Evolutionary conservation across 345 rosid genomes (phyloP).

Genomic region (Camelina sativa): DNA sequence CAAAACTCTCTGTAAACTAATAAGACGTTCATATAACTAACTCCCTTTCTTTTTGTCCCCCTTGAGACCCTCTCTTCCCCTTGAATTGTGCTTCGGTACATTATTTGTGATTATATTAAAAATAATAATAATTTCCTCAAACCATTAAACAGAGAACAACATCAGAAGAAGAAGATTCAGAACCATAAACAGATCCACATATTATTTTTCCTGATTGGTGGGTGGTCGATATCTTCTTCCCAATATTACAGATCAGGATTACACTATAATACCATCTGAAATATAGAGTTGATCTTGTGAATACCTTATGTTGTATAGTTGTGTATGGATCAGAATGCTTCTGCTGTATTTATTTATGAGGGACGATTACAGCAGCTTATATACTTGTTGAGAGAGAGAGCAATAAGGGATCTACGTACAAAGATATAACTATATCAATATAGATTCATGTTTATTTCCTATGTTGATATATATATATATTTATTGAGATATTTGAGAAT

Average conservation of each 20-base stretch:
- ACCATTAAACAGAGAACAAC: background rate
- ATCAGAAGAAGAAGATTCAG: background rate
- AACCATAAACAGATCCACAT: background rate
- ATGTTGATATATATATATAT: background rate
- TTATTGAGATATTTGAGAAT: background rate
- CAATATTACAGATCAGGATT: constrained; percentile 16
- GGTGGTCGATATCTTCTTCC: constrained; percentile 1
- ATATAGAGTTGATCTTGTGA: background rate
- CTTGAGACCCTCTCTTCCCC: constrained; percentile 41
- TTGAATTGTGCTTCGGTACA: constrained; percentile 16
- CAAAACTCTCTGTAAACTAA: constrained; percentile 26
- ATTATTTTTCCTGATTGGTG: background rate
- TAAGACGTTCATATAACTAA: constrained; percentile 34
- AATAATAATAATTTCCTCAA: background rate
- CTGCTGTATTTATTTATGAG: background rate
- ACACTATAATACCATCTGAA: background rate
- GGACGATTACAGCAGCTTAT: background rate
- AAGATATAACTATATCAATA: background rate
- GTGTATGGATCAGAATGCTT: background rate
- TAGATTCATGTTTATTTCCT: background rate
- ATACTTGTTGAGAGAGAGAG: background rate
- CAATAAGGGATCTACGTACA: background rate
- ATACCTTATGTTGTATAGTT: background rate
- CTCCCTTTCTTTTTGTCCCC: constrained; percentile 22
- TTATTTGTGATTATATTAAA: background rate